A percentile compares a stretch with the other conserved stretches of the same genome.
Conservation (phyloP, 2,329 filamentous ascomycete genomes). For the Fusarium sp. region DNA sequence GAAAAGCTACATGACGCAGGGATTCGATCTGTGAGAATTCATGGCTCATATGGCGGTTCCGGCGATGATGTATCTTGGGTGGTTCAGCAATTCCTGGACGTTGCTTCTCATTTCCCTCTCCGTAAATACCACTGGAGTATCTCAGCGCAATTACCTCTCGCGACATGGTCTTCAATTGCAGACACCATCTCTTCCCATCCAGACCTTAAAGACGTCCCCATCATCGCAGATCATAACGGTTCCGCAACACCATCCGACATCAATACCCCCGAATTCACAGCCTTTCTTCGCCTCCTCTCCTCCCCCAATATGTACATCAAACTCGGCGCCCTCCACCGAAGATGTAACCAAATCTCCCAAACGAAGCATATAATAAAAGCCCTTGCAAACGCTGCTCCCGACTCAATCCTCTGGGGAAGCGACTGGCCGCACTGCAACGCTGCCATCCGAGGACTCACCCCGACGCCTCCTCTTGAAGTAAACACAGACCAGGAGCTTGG, state of each 20-base stretch:
- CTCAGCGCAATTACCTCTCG: not conserved
- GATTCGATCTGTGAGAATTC: not conserved
- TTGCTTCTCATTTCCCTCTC: not conserved
- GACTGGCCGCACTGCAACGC: conserved; percentile 16
- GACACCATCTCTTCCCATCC: not conserved
- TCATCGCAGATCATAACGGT: not conserved
- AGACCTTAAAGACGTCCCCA: not conserved
- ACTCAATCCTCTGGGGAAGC: not conserved
- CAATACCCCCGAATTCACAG: not conserved
- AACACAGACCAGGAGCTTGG: not conserved
- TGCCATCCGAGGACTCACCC: not conserved
- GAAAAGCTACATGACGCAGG: not conserved
- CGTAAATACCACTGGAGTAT: conserved; percentile 1
- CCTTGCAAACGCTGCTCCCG: not conserved
- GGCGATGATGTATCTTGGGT: not conserved
- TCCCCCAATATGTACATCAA: not conserved
- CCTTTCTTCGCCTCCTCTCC: not conserved
- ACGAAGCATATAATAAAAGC: not conserved
- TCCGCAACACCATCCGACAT: not conserved
- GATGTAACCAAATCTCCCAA: not conserved
- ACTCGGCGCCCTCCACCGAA: conserved; percentile 1
- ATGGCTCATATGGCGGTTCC: conserved; percentile 5
- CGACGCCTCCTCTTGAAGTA: not conserved
- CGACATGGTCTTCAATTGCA: conserved; percentile 1
- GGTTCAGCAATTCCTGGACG: not conserved